phyloP scores from a whole-genome alignment of 176 grass and related monocot species.

The Raddia guianensis region DNA sequence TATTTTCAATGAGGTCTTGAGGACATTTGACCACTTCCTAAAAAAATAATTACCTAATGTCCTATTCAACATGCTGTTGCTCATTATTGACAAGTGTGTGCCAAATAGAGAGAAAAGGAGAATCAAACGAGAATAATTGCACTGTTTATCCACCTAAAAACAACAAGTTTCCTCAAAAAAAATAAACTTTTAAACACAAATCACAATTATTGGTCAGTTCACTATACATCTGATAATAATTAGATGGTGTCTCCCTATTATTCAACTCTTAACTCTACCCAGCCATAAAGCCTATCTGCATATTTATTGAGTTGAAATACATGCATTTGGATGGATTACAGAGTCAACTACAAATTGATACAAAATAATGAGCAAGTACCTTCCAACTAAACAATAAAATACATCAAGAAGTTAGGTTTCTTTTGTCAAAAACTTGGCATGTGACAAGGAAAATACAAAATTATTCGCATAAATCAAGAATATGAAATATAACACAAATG shows the following conservation, averaged over 20 bases:
- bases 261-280: background rate
- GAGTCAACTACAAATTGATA: background rate
- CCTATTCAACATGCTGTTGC: background rate
- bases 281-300: background rate
- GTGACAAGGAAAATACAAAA: background rate
- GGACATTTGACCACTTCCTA: background rate
- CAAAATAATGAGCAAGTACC: background rate
- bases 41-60: background rate
- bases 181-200: background rate
- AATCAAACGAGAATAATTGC: background rate
- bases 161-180: background rate
- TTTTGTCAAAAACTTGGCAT: background rate
- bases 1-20: background rate
- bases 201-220: background rate
- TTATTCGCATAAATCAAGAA: background rate
- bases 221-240: background rate
- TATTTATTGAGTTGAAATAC: conserved; percentile 2
- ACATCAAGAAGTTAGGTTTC: background rate
- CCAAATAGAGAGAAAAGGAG: background rate
- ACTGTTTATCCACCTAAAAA: background rate
- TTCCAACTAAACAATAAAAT: background rate
- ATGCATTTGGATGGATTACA: background rate
- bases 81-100: background rate
- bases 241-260: background rate
- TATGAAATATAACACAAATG: background rate